Evolutionary conservation across 164 flowering plant genomes (phyloP), one percentile per base, ranked within the genome.

Genomic region (Santalum album): DNA sequence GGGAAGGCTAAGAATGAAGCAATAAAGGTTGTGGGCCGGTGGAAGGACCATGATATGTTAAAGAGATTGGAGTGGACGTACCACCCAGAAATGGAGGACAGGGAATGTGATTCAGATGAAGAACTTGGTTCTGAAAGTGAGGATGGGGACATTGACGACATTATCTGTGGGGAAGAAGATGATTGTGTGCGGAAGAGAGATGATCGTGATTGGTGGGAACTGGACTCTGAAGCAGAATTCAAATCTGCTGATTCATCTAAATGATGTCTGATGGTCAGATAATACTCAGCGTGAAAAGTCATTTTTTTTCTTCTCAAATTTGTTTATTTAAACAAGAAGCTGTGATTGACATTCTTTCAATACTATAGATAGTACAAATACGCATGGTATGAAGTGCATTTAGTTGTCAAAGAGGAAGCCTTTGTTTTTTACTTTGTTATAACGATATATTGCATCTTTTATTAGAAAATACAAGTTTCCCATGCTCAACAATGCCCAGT

Each of bases 1-100:
- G 95, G 96, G 29, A 86, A 84, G 73, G 94, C 94, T 25, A 81
- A 76, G 75, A 79, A 77, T 64, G 84, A 84, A 60, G 95, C 82
- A 0, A 77, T 45, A 11, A 65, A 78, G 7, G 87, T 79, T 51
- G 64, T 78, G 46, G 90, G 88, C 52, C 61, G 64, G 49, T 89
- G 95, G 98, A 81, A 76, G 65, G 96, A 92, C 56, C 74, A 74
- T n/a, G 90, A 82, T 56, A 63, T 81, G 7, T 72, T 83, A 70
- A 77, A 78, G 72, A 75, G 63, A 22, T 67, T 92, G 68, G 98
- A 92, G 68, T 89, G 98, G 98, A 71, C 74, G 2, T 89, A 83
- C 54, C 60, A 74, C 51, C 79, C 86, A 3, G 80, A 71, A 42
- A 56, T 38, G 59, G 76, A 72, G 51, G 70, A 51, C 21, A 47